A percentile compares a stretch with the other conserved stretches of the same genome.
These are phyloP conservation scores for Solanum lycopersicoides DNA, from an alignment of 257 asterid species.

Conservation along the genomic window DNA sequence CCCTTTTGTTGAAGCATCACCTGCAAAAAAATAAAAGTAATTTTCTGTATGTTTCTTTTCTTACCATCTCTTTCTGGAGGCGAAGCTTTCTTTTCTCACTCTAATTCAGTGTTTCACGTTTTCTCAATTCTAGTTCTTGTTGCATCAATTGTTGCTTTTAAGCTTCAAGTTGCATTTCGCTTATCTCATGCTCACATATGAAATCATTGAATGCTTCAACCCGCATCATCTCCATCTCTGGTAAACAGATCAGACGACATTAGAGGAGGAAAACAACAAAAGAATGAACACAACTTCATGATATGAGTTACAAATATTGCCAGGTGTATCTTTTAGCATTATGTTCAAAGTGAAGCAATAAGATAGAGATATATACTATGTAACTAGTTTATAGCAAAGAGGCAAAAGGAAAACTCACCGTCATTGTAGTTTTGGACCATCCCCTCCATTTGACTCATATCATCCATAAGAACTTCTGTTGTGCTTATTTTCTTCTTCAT, in stretches of 20 bases:
- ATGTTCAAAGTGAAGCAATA: not conserved
- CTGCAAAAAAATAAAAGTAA: not conserved
- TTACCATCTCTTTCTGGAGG: conserved; percentile 1
- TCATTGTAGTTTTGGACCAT: not conserved
- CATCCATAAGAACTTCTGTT: not conserved
- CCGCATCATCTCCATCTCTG: conserved; percentile 9
- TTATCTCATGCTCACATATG: not conserved
- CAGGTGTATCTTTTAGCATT: not conserved
- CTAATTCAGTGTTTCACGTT: not conserved
- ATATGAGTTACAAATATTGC: not conserved
- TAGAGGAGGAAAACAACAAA: not conserved
- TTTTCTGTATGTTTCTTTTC: not conserved
- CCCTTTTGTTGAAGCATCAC: not conserved
- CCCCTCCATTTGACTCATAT: conserved; percentile 7
- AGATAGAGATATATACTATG: not conserved
- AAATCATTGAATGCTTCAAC: not conserved
- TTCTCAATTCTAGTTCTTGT: not conserved
- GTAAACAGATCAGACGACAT: not conserved
- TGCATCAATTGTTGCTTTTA: not conserved
- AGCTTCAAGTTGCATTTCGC: not conserved
- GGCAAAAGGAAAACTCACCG: conserved; percentile 4
- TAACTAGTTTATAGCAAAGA: not conserved
- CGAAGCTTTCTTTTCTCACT: conserved; percentile 1
- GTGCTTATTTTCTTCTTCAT: conserved; percentile 7
- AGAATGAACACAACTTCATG: not conserved